A percentile compares a stretch with the other conserved stretches of the same genome.
Conservation (phyloP, 169 alveolate species). For the Cryptosporidium canis region DNA sequence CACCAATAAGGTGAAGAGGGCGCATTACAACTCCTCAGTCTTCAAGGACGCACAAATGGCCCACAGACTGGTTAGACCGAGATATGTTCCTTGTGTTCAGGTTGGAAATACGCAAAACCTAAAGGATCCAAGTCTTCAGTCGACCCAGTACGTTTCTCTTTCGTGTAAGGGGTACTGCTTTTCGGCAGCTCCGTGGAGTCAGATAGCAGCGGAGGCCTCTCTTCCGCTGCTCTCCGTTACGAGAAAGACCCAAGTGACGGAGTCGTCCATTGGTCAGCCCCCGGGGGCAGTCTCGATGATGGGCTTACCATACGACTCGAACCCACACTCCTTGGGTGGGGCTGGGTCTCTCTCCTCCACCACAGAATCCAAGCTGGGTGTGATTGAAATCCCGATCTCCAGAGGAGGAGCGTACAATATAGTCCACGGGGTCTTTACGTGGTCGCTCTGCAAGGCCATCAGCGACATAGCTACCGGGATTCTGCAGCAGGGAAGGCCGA, state of each 20-base stretch:
- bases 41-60: conserved; percentile 83
- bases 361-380: conserved; percentile 47
- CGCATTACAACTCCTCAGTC: conserved; percentile 81
- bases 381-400: conserved; percentile 27
- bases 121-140: conserved; percentile 81
- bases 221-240: conserved; percentile 76
- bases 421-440: conserved; percentile 86
- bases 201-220: conserved; percentile 85
- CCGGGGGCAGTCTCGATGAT: background rate
- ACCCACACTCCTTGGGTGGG: background rate
- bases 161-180: conserved; percentile 81
- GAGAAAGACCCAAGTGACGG: conserved; percentile 62
- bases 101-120: conserved; percentile 84
- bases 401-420: conserved; percentile 78
- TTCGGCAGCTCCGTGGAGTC: conserved; percentile 86
- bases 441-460: conserved; percentile 78
- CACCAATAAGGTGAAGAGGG: conserved; percentile 86
- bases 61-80: conserved; percentile 84
- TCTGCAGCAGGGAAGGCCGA: conserved; percentile 78
- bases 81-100: conserved; percentile 85
- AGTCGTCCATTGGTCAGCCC: background rate
- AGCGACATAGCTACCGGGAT: conserved; percentile 77
- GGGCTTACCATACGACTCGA: background rate
- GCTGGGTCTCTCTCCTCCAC: conserved; percentile 14
- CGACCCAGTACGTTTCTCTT: conserved; percentile 76